A percentile compares a stretch with the other conserved stretches of the same genome.
These are phyloP conservation scores for Paramecium caudatum DNA, from an alignment of 73 alveolate species.

Conservation along the genomic window DNA sequence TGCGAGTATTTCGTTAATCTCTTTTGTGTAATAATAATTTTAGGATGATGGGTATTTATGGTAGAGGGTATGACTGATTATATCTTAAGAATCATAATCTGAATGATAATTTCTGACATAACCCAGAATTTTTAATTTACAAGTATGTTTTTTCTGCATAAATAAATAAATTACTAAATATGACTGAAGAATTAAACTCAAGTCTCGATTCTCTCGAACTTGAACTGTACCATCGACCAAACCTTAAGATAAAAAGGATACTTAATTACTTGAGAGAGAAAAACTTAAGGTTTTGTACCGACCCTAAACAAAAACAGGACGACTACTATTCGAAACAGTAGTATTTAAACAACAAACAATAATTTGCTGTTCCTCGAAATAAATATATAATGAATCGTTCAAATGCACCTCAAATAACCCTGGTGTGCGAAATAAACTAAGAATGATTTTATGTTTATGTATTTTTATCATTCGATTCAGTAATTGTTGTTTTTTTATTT, in stretches of 20 bases:
- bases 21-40: constrained; percentile 70
- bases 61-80: constrained; percentile 42
- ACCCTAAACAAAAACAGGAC: constrained; percentile 41
- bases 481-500: background rate
- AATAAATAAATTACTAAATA: constrained; percentile 14
- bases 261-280: background rate
- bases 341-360: background rate
- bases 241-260: background rate
- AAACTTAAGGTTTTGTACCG: constrained; percentile 36
- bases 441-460: constrained; percentile 22
- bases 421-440: too few species aligned
- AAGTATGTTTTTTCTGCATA: constrained; percentile 4
- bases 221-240: constrained; percentile 43
- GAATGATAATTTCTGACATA: constrained; percentile 27
- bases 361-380: constrained; percentile 4
- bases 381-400: background rate
- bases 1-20: constrained; percentile 64
- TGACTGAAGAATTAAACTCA: constrained; percentile 54
- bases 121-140: constrained; percentile 31
- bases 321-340: constrained; percentile 19
- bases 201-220: constrained; percentile 63
- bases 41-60: constrained; percentile 71
- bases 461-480: background rate
- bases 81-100: background rate
- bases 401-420: background rate